Evolutionary conservation across 2,329 filamentous ascomycete species (phyloP).

Genomic region (Epichloe sylvatica): DNA sequence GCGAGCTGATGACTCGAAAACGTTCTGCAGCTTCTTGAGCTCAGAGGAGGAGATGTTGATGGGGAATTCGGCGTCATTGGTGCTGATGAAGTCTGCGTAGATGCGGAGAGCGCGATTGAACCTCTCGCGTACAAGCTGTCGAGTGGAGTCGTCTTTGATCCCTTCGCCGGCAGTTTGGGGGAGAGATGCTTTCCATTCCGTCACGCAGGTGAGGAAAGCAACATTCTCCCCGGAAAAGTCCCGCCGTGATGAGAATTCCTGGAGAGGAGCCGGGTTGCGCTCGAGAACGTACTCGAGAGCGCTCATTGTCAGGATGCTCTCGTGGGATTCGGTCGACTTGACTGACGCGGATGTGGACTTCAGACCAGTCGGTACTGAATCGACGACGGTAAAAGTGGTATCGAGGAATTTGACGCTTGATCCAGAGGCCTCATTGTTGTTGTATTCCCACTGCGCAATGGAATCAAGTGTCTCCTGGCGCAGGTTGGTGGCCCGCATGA

Average conservation of each 20-base stretch:
- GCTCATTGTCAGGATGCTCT: constrained; percentile 42
- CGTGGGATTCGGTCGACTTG: constrained; percentile 13
- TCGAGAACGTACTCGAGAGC: constrained; percentile 48
- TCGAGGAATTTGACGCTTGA: constrained; percentile 9
- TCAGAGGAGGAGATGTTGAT: constrained; percentile 47
- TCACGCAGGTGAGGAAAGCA: constrained; percentile 46
- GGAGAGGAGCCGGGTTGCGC: constrained; percentile 44
- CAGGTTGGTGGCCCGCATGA: constrained; percentile 28
- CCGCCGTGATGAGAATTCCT: constrained; percentile 48
- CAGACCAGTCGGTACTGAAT: constrained; percentile 15
- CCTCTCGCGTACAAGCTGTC: constrained; percentile 26
- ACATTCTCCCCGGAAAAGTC: constrained; percentile 63
- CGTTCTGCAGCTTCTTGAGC: constrained; percentile 33
- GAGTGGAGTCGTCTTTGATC: constrained; percentile 9
- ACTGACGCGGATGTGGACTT: constrained; percentile 22
- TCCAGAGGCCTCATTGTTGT: constrained; percentile 15
- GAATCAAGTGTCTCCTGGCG: constrained; percentile 29
- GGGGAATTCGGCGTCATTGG: constrained; percentile 46
- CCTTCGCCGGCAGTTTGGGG: constrained; percentile 12
- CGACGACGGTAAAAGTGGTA: constrained; percentile 12
- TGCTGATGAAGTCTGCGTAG: constrained; percentile 46
- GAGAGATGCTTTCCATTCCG: constrained; percentile 36
- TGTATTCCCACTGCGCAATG: constrained; percentile 30
- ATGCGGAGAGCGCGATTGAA: constrained; percentile 48
- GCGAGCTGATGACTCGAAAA: constrained; percentile 41